Evolutionary conservation across 2,329 filamentous ascomycete genomes (phyloP), one percentile per base, ranked within the genome.

Genomic region (Aaosphaeria arxii): DNA sequence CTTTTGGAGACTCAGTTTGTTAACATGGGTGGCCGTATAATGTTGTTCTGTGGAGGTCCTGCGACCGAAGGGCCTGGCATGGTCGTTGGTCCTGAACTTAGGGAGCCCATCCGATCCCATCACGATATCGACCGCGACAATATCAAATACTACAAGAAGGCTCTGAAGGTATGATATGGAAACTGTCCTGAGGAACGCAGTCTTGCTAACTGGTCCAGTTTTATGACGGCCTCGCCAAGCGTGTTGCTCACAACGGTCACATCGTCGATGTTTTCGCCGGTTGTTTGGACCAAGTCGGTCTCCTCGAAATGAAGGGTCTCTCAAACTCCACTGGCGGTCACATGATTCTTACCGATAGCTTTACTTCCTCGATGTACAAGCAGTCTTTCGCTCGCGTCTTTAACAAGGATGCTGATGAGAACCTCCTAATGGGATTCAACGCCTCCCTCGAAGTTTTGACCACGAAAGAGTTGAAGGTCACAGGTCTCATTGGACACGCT

Each of bases 91-190:
- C 89, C 94, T 28, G 94, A 99, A 73, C 77, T 99, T 56, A 88
- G 92, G 70, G 94, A 99, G 70, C 91, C 95, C 7, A 97, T 99
- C 57, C 87, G 94, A 66, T 97, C 92, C 39, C 94, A 99, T 74
- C 94, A 99, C 73, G 94, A 99, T 64, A 99, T 99, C 71, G 94
- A 99, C 69, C 85, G 91, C 49, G 94, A 99, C 72, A 96, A 96
- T 70, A 95, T 96, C 76, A 99, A 99, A 73, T 96, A 97, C 75
- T 97, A 95, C 77, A 99, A 99, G 80, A 99, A 99, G 76, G 94
- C 94, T 24, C 74, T 96, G 44, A 99, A 97, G 84, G 88, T 90
- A 71, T 49, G 77, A 9, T n/a, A 36, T 9, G n/a, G 9, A 9
- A 36, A n/a, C 7, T 9, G 33, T 9, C 9, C n/a, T 36, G 7